phyloP scores from a whole-genome alignment of 306 rosid genomes.

The Vicia faba region DNA sequence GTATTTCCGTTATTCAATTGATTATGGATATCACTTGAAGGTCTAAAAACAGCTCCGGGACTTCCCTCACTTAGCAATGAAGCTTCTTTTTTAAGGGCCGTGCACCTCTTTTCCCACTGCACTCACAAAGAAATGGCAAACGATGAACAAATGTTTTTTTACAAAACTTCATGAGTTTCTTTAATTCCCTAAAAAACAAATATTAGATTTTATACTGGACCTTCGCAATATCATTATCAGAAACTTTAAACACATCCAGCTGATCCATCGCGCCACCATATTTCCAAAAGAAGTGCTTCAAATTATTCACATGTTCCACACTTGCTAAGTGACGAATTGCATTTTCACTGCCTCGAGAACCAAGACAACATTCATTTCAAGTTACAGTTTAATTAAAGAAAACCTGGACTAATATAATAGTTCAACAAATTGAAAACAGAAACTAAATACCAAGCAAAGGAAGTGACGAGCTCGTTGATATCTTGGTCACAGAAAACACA shows the following conservation, averaged over 20 bases:
- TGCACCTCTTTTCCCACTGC: constrained; percentile 91
- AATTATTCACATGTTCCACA: constrained; percentile 64
- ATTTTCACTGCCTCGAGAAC: constrained; percentile 53
- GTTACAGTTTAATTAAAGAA: constrained; percentile 6
- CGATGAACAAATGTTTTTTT: constrained; percentile 21
- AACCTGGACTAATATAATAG: neutral
- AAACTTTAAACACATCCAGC: constrained; percentile 57
- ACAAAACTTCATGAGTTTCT: constrained; percentile 8
- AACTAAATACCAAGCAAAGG: constrained; percentile 62
- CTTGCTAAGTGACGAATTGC: constrained; percentile 79
- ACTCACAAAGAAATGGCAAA: constrained; percentile 33
- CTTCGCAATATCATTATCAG: constrained; percentile 63
- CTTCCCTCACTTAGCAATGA: constrained; percentile 40
- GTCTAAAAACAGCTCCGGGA: constrained; percentile 43
- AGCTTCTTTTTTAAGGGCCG: constrained; percentile 46
- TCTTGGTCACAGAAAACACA: constrained; percentile 76
- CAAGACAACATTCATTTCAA: constrained; percentile 8
- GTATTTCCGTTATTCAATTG: constrained; percentile 64
- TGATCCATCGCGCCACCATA: constrained; percentile 59
- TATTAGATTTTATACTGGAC: constrained; percentile 38
- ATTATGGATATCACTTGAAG: constrained; percentile 90
- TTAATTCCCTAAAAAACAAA: neutral
- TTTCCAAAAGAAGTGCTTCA: constrained; percentile 91
- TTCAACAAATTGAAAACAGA: neutral
- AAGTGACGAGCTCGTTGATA: constrained; percentile 57